Conservation (phyloP, 371 early-diverging fungal species). For the Cladochytrium tenue region DNA sequence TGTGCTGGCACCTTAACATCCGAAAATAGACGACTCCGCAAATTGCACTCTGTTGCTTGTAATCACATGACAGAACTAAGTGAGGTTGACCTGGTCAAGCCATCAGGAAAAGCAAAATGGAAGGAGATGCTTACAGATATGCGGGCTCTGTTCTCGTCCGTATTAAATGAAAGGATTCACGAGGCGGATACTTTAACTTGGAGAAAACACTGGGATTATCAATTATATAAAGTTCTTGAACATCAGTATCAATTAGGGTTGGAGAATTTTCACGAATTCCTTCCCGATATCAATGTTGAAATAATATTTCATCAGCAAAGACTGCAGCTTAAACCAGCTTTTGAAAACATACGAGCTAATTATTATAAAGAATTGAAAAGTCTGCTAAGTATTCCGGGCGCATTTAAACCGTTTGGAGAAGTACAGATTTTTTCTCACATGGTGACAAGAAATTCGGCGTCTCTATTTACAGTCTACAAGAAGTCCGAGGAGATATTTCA, state of each 20-base stretch:
- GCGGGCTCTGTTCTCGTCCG: slow-evolving; percentile 32
- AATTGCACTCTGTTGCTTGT: slow-evolving; percentile 36
- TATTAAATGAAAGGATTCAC: slow-evolving; percentile 31
- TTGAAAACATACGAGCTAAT: slow-evolving; percentile 57
- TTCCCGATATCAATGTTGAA: slow-evolving; percentile 56
- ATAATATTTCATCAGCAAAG: slow-evolving; percentile 46
- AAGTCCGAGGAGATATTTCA: slow-evolving; percentile 48
- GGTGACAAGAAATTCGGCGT: slow-evolving; percentile 38
- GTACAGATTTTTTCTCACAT: slow-evolving; percentile 39
- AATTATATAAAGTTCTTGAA: slow-evolving; percentile 57
- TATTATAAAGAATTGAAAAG: slow-evolving; percentile 60
- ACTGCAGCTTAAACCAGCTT: slow-evolving; percentile 51
- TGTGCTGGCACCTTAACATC: slow-evolving; percentile 39
- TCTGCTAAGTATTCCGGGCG: slow-evolving; percentile 51
- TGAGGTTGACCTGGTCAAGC: slow-evolving; percentile 42
- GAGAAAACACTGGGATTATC: slow-evolving; percentile 56
- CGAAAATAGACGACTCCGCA: slow-evolving; percentile 42
- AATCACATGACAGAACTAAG: slow-evolving; percentile 41
- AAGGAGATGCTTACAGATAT: slow-evolving; percentile 48
- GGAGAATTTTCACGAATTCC: slow-evolving; percentile 38
- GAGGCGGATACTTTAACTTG: slow-evolving; percentile 40
- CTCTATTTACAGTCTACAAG: slow-evolving; percentile 44
- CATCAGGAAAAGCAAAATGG: slow-evolving; percentile 41
- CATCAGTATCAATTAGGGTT: slow-evolving; percentile 48
- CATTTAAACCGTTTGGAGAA: slow-evolving; percentile 50